These are phyloP conservation scores for Wallacemonas rigidus DNA, from an alignment of 208 protist species.

Conservation along the genomic window DNA sequence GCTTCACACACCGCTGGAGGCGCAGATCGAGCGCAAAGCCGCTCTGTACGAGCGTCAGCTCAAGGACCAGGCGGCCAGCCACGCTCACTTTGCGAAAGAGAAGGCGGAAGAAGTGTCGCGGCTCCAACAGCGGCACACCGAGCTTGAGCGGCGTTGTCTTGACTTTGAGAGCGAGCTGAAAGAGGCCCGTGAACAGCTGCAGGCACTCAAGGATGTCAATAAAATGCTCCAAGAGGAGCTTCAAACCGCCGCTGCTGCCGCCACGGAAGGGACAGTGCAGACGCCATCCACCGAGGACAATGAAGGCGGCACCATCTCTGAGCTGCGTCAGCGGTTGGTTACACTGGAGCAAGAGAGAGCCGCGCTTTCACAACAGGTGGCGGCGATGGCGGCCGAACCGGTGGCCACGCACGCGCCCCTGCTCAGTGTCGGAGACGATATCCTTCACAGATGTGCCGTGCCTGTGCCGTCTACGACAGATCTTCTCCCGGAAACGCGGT, in stretches of 20 bases:
- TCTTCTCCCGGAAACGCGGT: neutral
- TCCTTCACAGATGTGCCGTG: neutral
- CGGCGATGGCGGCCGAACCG: neutral
- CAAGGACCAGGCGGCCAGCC: conserved; percentile 17
- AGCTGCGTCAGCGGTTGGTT: neutral
- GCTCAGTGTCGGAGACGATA: conserved; percentile 18
- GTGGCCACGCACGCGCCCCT: neutral
- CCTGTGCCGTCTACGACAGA: neutral
- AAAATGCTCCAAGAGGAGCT: conserved; percentile 14
- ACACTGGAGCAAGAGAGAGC: neutral
- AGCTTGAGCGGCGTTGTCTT: neutral
- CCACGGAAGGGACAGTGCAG: neutral
- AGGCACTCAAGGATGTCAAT: conserved; percentile 10
- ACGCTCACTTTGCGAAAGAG: neutral
- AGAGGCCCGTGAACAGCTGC: neutral
- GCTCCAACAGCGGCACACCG: neutral
- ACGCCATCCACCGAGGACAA: neutral
- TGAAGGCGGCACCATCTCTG: neutral
- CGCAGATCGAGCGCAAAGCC: conserved; percentile 1
- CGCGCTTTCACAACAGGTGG: neutral
- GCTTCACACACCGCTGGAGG: neutral
- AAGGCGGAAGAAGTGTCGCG: neutral
- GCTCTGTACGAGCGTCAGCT: conserved; percentile 16
- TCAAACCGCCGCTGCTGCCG: neutral
- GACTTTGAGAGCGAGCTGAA: conserved; percentile 10